Percentiles rank a stretch among this genome's conserved stretches.
phyloP scores from a whole-genome alignment of 805 yeast species.

The Phaffomyces opuntiae region DNA sequence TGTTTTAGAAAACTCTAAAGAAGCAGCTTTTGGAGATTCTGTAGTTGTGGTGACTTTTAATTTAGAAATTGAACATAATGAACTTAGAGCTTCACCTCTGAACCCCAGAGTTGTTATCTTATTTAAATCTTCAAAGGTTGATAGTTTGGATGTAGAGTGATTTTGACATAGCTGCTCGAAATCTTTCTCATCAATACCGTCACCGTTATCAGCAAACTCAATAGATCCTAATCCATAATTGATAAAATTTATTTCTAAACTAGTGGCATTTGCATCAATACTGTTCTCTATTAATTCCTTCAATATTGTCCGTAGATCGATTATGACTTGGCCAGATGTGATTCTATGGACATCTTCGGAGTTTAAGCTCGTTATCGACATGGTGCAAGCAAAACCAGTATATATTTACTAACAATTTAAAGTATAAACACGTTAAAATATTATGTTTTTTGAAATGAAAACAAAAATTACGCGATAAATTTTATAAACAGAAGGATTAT shows the following conservation, averaged over 20 bases:
- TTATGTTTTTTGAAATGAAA: not conserved
- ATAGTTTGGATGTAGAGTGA: conserved; percentile 63
- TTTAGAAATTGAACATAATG: conserved; percentile 51
- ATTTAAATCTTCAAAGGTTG: conserved; percentile 46
- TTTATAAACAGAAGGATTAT: not conserved
- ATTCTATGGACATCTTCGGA: conserved; percentile 57
- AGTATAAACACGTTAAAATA: not conserved
- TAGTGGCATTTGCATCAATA: conserved; percentile 68
- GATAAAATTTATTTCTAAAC: conserved; percentile 59
- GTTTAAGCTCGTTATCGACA: conserved; percentile 5
- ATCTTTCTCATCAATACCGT: conserved; percentile 50
- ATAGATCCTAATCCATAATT: conserved; percentile 70
- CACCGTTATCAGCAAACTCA: conserved; percentile 64
- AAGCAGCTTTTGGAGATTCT: conserved; percentile 46
- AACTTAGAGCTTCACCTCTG: conserved; percentile 76
- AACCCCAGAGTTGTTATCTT: conserved; percentile 58
- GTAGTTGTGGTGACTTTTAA: conserved; percentile 47
- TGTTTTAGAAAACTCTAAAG: conserved; percentile 42
- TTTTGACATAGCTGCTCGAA: conserved; percentile 48
- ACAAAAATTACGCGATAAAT: not conserved
- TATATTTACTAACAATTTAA: not conserved
- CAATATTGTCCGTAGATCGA: conserved; percentile 66
- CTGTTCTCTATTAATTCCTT: conserved; percentile 87
- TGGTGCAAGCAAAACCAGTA: not conserved
- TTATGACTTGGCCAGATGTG: conserved; percentile 91